Conservation (phyloP, 306 rosid species). For the Trichosanthes cucumerina region DNA sequence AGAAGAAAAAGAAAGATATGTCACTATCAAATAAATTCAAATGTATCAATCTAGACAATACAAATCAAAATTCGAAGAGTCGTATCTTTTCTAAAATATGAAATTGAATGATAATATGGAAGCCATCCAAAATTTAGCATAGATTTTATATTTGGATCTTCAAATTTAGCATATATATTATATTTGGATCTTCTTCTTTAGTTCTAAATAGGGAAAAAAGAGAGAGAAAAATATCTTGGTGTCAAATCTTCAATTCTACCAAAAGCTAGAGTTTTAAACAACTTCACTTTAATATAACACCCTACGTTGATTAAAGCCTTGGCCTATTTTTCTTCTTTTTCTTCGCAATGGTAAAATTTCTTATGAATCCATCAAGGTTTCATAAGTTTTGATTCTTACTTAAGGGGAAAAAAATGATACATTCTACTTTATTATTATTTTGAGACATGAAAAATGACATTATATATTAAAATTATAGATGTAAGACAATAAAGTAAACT, state of each 20-base stretch:
- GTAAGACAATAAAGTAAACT: no score
- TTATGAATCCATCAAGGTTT: no score
- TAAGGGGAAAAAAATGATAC: no score
- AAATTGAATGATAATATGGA: neutral
- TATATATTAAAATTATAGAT: no score
- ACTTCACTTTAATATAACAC: neutral
- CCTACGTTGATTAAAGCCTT: neutral
- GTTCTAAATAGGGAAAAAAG: neutral
- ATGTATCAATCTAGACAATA: neutral
- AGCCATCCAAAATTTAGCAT: neutral
- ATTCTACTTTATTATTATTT: neutral
- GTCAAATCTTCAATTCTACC: neutral
- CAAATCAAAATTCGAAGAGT: neutral
- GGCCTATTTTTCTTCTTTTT: neutral
- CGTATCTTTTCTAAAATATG: neutral
- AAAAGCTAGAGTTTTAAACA: neutral
- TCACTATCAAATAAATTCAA: neutral
- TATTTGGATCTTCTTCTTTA: neutral
- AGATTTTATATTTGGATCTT: no score
- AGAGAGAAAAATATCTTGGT: neutral
- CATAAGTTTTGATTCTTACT: no score
- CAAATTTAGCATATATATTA: no score
- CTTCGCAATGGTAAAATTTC: neutral
- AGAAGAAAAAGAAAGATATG: neutral
- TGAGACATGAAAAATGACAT: no score